These are phyloP conservation scores for Seiridium unicorne DNA, from an alignment of 2,329 filamentous ascomycete genomes.

Conservation along the genomic window DNA sequence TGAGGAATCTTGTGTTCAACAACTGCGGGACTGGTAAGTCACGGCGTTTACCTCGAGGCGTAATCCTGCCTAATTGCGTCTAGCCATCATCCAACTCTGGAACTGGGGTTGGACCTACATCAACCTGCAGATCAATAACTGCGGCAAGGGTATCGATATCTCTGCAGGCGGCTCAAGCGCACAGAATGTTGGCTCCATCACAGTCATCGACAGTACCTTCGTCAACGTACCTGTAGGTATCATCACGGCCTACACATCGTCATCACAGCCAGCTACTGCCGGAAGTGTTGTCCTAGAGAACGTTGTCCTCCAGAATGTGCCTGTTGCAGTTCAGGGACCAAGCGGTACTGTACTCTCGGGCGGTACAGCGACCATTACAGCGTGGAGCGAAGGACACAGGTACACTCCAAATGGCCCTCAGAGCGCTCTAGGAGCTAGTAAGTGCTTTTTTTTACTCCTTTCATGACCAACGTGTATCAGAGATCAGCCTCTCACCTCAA, in stretches of 20 bases:
- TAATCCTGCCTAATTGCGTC: too few species aligned
- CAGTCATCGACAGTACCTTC: constrained; percentile 69
- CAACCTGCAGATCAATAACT: constrained; percentile 58
- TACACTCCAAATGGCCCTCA: constrained; percentile 46
- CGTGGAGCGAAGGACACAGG: constrained; percentile 68
- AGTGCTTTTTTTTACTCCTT: neutral
- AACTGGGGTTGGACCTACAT: constrained; percentile 73
- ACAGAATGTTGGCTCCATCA: constrained; percentile 67
- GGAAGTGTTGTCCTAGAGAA: constrained; percentile 59
- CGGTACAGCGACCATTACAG: constrained; percentile 47
- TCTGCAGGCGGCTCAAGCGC: constrained; percentile 41
- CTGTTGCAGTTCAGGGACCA: constrained; percentile 36
- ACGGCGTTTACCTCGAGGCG: neutral
- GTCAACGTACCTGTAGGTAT: constrained; percentile 63
- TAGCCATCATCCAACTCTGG: constrained; percentile 67
- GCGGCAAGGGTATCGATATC: constrained; percentile 61
- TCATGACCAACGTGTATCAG: too few species aligned
- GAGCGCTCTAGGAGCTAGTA: constrained; percentile 43
- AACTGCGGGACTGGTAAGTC: constrained; percentile 53
- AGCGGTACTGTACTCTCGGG: constrained; percentile 53
- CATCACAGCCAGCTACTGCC: constrained; percentile 40
- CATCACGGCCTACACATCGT: constrained; percentile 54
- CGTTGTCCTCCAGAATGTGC: constrained; percentile 33
- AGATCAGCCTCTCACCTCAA: too few species aligned
- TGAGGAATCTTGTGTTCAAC: constrained; percentile 65